Conservation (phyloP, 139 green algal species). For the Protoeuglena noctilucae region DNA sequence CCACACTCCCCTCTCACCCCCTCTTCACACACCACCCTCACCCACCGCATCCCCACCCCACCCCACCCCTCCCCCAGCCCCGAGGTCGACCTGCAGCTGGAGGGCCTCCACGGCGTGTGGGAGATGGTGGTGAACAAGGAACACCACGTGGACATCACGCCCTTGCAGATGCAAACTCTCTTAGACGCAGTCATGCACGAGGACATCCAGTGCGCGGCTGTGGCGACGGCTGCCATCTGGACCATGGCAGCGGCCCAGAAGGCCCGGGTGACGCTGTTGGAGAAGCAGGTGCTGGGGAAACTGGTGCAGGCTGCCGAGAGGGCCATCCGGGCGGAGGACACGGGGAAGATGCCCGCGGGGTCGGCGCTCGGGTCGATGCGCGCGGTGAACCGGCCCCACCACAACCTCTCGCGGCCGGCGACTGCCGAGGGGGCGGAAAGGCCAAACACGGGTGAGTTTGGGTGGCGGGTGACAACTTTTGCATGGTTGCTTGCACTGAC, state of each 20-base stretch:
- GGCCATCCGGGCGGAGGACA: not conserved
- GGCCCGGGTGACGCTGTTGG: not conserved
- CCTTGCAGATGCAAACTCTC: conserved; percentile 19
- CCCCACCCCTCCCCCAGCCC: no score
- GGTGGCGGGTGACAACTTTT: no score
- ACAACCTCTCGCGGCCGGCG: no score
- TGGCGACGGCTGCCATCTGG: not conserved
- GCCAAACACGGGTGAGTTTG: no score
- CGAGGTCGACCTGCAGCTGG: conserved; percentile 5
- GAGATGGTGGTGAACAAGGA: conserved; percentile 46
- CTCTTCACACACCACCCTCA: no score
- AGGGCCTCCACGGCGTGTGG: conserved; percentile 45
- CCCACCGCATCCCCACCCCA: no score
- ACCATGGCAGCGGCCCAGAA: not conserved
- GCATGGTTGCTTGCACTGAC: no score
- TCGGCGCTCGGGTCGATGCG: no score
- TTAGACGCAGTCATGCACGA: conserved; percentile 7
- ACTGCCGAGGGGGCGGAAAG: no score
- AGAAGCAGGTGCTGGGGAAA: not conserved
- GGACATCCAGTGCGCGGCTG: not conserved
- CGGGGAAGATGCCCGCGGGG: not conserved
- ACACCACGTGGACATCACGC: conserved; percentile 34
- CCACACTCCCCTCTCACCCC: no score
- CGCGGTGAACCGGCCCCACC: no score
- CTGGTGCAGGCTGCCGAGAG: not conserved